phyloP scores from a whole-genome alignment of 345 rosid genomes.

The Eucalyptus sp. region DNA sequence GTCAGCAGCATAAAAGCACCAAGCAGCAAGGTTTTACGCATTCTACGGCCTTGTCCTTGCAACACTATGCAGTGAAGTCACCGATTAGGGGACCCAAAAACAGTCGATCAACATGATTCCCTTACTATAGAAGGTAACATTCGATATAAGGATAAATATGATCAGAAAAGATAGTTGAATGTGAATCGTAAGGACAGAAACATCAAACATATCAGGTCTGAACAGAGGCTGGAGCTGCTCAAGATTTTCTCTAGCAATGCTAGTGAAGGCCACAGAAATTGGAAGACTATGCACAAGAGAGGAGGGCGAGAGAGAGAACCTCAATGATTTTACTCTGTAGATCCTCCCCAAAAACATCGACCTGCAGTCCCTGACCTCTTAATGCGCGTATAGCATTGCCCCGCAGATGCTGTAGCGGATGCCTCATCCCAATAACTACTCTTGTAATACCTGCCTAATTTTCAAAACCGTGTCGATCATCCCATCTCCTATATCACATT shows the following conservation, averaged over 20 bases:
- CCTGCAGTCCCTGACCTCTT: conserved; percentile 69
- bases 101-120: background rate
- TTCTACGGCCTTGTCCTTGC: background rate
- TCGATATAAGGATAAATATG: background rate
- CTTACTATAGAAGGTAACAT: background rate
- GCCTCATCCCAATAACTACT: conserved; percentile 84
- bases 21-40: background rate
- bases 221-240: background rate
- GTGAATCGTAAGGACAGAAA: background rate
- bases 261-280: background rate
- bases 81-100: background rate
- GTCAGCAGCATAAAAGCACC: background rate
- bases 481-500: conserved; percentile 4
- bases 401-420: conserved; percentile 82
- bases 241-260: background rate
- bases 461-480: background rate
- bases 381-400: conserved; percentile 69
- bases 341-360: conserved; percentile 92
- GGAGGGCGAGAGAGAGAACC: conserved; percentile 13
- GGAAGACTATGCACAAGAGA: background rate
- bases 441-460: conserved; percentile 83
- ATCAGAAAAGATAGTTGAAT: background rate
- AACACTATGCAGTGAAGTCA: background rate
- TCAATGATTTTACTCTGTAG: conserved; percentile 59
- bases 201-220: background rate